A percentile compares a stretch with the other conserved stretches of the same genome.
These are phyloP conservation scores for Colletotrichum ledebouriae DNA, from an alignment of 2,329 filamentous ascomycete genomes.

Conservation along the genomic window DNA sequence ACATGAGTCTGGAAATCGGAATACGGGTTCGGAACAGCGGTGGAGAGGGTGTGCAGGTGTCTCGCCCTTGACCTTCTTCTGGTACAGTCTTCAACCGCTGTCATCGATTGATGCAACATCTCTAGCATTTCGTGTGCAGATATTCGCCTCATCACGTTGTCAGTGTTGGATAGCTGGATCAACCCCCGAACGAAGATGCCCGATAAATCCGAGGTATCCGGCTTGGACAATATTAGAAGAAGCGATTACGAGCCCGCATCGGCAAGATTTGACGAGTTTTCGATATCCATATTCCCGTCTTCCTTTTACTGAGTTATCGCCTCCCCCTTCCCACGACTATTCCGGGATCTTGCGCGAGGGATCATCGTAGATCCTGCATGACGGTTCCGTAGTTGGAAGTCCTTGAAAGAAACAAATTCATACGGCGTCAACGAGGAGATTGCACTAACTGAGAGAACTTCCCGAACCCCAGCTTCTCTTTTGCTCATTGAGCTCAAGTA, in stretches of 20 bases:
- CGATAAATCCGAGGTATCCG: background rate
- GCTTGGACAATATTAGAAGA: background rate
- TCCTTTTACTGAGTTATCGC: background rate
- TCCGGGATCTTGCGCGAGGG: constrained; percentile 3
- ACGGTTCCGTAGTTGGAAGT: constrained; percentile 7
- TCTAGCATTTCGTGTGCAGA: too few species aligned
- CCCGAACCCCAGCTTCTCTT: background rate
- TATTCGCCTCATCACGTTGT: too few species aligned
- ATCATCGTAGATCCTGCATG: constrained; percentile 33
- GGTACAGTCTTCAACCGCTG: constrained; percentile 5
- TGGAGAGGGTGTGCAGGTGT: constrained; percentile 26
- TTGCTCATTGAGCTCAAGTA: background rate
- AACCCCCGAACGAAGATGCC: background rate
- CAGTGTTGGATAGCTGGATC: too few species aligned
- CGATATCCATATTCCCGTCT: background rate
- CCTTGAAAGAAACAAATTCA: background rate
- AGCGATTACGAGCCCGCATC: background rate
- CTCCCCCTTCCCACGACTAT: too few species aligned
- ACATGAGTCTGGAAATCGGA: background rate
- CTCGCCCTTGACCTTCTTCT: constrained; percentile 14
- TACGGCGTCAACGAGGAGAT: constrained; percentile 2
- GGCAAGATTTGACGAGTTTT: background rate
- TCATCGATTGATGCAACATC: background rate
- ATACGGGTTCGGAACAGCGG: background rate
- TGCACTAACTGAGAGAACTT: background rate